Conservation (phyloP, 805 yeast genomes). For the Ogataea ramenticola region DNA sequence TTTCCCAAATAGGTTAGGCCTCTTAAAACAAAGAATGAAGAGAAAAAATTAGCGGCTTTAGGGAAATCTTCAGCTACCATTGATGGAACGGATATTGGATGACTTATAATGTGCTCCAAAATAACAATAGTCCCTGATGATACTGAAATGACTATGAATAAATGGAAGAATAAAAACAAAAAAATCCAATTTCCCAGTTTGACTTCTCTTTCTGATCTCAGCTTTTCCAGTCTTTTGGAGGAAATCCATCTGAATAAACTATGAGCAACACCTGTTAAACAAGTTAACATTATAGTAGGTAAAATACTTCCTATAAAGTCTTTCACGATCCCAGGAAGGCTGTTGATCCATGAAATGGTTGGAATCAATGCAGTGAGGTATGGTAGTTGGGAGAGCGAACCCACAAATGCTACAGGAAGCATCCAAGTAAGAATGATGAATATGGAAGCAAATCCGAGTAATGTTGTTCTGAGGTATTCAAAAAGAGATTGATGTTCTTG, state of each 20-base stretch:
- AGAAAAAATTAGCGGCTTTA: constrained; percentile 79
- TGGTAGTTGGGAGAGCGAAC: constrained; percentile 68
- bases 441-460: constrained; percentile 40
- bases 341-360: constrained; percentile 45
- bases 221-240: constrained; percentile 47
- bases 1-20: constrained; percentile 74
- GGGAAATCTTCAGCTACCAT: constrained; percentile 75
- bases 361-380: constrained; percentile 57
- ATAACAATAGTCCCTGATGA: constrained; percentile 71
- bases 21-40: constrained; percentile 65
- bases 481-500: constrained; percentile 24
- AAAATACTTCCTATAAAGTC: constrained; percentile 53
- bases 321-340: constrained; percentile 45
- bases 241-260: constrained; percentile 48
- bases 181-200: constrained; percentile 76
- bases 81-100: constrained; percentile 67
- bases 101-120: constrained; percentile 51
- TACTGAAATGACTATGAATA: constrained; percentile 77
- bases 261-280: constrained; percentile 59
- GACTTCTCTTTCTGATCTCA: constrained; percentile 58
- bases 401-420: constrained; percentile 76
- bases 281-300: constrained; percentile 60
- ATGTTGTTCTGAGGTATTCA: constrained; percentile 29
- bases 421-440: constrained; percentile 58
- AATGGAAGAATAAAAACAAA: constrained; percentile 70